Evolutionary conservation across 768 basidiomycete genomes (phyloP).

Genomic region (Amanita muscaria): DNA sequence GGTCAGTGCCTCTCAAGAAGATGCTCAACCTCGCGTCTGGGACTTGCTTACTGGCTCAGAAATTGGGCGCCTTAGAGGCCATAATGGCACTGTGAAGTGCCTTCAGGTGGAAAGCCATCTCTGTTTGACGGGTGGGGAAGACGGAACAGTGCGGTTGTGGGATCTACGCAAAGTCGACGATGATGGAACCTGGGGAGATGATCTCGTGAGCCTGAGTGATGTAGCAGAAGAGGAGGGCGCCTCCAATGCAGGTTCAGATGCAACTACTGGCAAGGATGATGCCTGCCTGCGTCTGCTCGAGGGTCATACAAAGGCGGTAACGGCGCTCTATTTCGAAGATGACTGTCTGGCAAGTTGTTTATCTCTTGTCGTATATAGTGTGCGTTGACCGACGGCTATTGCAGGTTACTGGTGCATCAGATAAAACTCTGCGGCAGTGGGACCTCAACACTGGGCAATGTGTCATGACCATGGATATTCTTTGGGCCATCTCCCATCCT

Average conservation of each 20-base stretch:
- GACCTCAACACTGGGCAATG: constrained; percentile 96
- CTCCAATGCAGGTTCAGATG: too few relatives aligned
- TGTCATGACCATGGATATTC: constrained; percentile 98
- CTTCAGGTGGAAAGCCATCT: constrained; percentile 89
- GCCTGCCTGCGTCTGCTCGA: constrained; percentile 71
- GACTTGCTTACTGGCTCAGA: constrained; percentile 87
- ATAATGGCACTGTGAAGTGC: constrained; percentile 74
- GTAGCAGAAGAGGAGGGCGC: constrained; percentile 43
- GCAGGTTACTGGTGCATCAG: constrained; percentile 94
- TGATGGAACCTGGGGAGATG: constrained; percentile 52
- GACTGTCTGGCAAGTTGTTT: constrained; percentile 65
- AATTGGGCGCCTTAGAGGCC: constrained; percentile 78
- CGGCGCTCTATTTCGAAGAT: constrained; percentile 92
- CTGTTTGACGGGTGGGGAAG: constrained; percentile 85
- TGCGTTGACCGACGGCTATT: constrained; percentile 14
- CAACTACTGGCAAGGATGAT: too few relatives aligned
- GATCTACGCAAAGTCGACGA: constrained; percentile 80
- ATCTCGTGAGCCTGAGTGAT: constrained; percentile 50
- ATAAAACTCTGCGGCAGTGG: constrained; percentile 98
- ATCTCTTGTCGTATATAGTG: background rate
- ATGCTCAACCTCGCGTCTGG: constrained; percentile 87
- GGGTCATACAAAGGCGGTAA: constrained; percentile 90
- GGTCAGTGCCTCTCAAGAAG: constrained; percentile 81
- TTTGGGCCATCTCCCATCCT: constrained; percentile 97
- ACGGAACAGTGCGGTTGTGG: constrained; percentile 83